Evolutionary conservation across 2,329 filamentous ascomycete genomes (phyloP).

Genomic region (Talaromyces sp.): DNA sequence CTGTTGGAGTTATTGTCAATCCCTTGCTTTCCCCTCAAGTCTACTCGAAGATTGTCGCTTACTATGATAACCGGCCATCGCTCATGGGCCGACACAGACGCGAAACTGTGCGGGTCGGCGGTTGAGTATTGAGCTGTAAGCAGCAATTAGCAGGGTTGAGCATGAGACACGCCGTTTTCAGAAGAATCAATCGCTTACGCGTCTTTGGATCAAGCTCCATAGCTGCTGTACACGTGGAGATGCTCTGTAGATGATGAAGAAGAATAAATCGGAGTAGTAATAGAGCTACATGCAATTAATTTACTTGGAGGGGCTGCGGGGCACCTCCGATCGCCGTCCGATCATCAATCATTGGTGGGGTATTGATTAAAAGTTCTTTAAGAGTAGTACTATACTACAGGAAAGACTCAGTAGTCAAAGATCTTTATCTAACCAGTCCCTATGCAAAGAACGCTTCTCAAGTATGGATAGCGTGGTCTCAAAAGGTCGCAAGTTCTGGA

Average conservation of each 20-base stretch:
- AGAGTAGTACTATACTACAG: neutral
- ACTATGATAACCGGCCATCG: conserved; percentile 94
- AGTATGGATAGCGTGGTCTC: conserved; percentile 1
- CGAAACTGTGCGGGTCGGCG: conserved; percentile 79
- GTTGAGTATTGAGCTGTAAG: conserved; percentile 67
- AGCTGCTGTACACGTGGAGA: neutral
- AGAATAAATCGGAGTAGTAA: neutral
- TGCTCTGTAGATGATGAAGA: neutral
- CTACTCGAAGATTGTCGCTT: conserved; percentile 22
- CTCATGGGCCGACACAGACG: conserved; percentile 73
- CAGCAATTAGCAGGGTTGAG: neutral
- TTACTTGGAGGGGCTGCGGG: neutral
- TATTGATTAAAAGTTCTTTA: neutral
- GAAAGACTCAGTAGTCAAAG: neutral
- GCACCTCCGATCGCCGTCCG: neutral
- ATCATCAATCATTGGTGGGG: neutral
- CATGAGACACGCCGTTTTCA: conserved; percentile 6
- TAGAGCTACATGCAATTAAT: neutral
- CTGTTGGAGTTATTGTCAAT: conserved; percentile 38
- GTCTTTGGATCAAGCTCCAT: conserved; percentile 75
- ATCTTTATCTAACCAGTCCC: conserved; percentile 10
- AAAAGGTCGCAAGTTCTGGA: conserved; percentile 2
- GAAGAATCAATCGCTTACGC: conserved; percentile 42
- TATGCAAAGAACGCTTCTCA: conserved; percentile 11
- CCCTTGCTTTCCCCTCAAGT: neutral